Conservation (phyloP, 2,329 filamentous ascomycete species). For the Sarocladiaceae sp. region DNA sequence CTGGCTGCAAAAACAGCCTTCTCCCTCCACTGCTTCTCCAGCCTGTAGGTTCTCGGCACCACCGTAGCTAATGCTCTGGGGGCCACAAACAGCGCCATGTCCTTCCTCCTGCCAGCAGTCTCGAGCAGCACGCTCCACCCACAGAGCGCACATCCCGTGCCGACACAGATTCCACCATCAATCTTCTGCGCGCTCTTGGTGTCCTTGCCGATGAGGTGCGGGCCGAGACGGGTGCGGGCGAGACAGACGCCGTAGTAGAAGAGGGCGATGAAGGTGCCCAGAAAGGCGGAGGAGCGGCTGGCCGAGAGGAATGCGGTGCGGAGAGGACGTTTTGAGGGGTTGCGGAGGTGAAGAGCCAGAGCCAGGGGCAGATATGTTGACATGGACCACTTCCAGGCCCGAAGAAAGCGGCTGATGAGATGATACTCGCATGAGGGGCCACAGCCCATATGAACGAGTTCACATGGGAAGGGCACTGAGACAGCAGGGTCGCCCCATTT, state of each 20-base stretch:
- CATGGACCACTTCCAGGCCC: constrained; percentile 70
- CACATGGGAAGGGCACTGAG: constrained; percentile 72
- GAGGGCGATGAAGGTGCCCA: constrained; percentile 70
- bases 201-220: constrained; percentile 57
- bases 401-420: constrained; percentile 61
- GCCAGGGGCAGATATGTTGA: constrained; percentile 74
- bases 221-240: constrained; percentile 68
- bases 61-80: constrained; percentile 73
- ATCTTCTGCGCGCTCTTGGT: constrained; percentile 43
- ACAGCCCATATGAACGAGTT: constrained; percentile 77
- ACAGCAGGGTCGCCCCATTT: constrained; percentile 68
- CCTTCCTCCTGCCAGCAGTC: constrained; percentile 59
- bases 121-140: constrained; percentile 81
- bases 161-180: constrained; percentile 64
- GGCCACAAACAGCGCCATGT: constrained; percentile 76
- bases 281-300: constrained; percentile 68
- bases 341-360: constrained; percentile 54
- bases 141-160: constrained; percentile 67
- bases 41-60: constrained; percentile 64
- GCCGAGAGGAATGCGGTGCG: constrained; percentile 56
- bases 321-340: constrained; percentile 40
- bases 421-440: constrained; percentile 73
- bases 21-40: constrained; percentile 63
- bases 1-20: constrained; percentile 62
- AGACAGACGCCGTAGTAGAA: constrained; percentile 88